Conservation (phyloP, 2,329 filamentous ascomycete species). For the Diaporthe humulicola region DNA sequence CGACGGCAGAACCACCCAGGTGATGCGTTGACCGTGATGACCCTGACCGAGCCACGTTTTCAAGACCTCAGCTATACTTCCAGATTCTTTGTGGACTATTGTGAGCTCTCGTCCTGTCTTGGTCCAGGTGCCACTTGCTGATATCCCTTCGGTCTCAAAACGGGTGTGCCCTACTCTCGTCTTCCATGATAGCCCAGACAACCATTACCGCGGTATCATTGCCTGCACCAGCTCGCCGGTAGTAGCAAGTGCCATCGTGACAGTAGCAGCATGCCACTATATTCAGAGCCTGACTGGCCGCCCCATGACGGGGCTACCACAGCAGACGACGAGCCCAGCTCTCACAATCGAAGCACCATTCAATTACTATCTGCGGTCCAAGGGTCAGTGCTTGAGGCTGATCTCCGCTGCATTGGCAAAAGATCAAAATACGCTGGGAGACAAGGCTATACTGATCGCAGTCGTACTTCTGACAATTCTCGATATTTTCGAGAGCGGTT, state of each 20-base stretch:
- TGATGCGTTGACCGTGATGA: not conserved
- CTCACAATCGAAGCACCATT: not conserved
- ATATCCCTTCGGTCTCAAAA: not conserved
- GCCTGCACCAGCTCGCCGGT: not conserved
- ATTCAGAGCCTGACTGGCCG: not conserved
- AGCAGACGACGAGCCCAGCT: not conserved
- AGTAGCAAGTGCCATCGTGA: not conserved
- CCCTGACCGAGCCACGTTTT: not conserved
- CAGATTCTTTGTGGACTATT: conserved; percentile 15
- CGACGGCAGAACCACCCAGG: not conserved
- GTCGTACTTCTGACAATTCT: not conserved
- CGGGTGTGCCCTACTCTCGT: conserved; percentile 3
- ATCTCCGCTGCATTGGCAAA: not conserved
- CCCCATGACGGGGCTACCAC: not conserved
- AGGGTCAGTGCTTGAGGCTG: conserved; percentile 3
- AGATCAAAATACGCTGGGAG: not conserved
- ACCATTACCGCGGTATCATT: not conserved
- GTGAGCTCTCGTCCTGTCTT: conserved; percentile 1
- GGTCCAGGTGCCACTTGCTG: not conserved
- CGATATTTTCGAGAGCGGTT: not conserved
- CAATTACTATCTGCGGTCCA: conserved; percentile 6
- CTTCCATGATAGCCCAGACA: conserved; percentile 1
- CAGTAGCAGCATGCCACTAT: conserved; percentile 3
- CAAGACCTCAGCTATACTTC: not conserved
- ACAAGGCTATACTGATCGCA: not conserved